These are phyloP conservation scores for Fusarium cicatricum DNA, from an alignment of 2,329 filamentous ascomycete genomes.

Conservation along the genomic window DNA sequence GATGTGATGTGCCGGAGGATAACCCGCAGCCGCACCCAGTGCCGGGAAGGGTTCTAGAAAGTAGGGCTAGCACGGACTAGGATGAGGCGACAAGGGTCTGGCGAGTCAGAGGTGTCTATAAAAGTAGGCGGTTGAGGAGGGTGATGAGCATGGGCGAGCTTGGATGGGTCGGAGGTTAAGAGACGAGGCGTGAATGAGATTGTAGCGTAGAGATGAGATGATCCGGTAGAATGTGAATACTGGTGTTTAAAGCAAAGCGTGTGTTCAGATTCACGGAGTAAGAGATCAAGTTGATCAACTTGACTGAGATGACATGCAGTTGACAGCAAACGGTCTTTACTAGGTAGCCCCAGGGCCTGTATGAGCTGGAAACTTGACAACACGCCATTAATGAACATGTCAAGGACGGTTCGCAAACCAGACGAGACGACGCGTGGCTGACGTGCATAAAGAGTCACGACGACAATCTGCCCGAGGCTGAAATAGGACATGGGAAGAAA, in stretches of 20 bases:
- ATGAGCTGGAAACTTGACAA: slow-evolving; percentile 18
- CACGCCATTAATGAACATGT: slow-evolving; percentile 22
- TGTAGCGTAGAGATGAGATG: neutral
- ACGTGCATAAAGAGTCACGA: slow-evolving; percentile 37
- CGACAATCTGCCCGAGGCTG: slow-evolving; percentile 24
- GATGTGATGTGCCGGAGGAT: slow-evolving; percentile 9
- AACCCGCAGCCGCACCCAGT: neutral
- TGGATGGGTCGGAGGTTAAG: slow-evolving; percentile 1
- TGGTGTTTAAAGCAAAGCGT: too few species aligned
- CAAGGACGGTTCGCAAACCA: slow-evolving; percentile 11
- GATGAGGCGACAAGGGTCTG: slow-evolving; percentile 10
- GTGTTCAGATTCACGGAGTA: too few species aligned
- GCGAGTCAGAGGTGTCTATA: slow-evolving; percentile 23
- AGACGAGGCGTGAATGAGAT: slow-evolving; percentile 6
- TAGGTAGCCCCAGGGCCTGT: neutral
- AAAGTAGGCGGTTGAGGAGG: slow-evolving; percentile 4
- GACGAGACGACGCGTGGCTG: slow-evolving; percentile 27
- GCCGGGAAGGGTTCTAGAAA: slow-evolving; percentile 31
- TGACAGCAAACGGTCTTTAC: neutral
- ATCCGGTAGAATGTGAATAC: too few species aligned
- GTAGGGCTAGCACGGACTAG: slow-evolving; percentile 18
- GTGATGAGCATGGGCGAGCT: slow-evolving; percentile 13
- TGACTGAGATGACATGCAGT: slow-evolving; percentile 1
- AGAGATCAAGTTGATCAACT: too few species aligned
- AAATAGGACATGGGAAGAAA: slow-evolving; percentile 27